These are phyloP conservation scores for Coleophoma cylindrospora DNA, from an alignment of 2,329 filamentous ascomycete genomes.

Conservation along the genomic window DNA sequence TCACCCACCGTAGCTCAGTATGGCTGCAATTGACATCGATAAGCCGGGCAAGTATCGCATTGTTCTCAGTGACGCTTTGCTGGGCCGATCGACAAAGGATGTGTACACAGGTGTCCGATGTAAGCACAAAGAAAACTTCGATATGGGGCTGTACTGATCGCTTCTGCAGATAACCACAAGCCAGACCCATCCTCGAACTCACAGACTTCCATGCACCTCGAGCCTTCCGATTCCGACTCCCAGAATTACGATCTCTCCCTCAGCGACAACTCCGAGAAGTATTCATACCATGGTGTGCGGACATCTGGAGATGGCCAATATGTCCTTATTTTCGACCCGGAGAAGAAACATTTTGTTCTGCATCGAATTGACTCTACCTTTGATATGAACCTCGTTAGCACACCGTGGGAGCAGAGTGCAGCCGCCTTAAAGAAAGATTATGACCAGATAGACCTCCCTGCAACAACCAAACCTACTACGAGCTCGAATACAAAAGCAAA, in stretches of 20 bases:
- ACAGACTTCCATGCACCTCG: conserved; percentile 39
- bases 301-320: conserved; percentile 52
- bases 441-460: conserved; percentile 47
- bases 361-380: conserved; percentile 79
- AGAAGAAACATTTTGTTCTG: conserved; percentile 71
- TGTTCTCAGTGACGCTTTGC: conserved; percentile 56
- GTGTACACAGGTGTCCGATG: conserved; percentile 57
- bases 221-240: conserved; percentile 32
- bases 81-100: conserved; percentile 51
- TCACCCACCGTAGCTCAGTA: neutral
- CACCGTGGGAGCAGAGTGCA: conserved; percentile 59
- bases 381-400: conserved; percentile 77
- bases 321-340: conserved; percentile 71
- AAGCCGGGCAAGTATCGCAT: conserved; percentile 58
- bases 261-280: conserved; percentile 47
- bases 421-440: conserved; percentile 62
- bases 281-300: conserved; percentile 56
- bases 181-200: conserved; percentile 45
- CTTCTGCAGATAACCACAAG: conserved; percentile 54
- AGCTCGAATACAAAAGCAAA: conserved; percentile 12
- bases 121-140: conserved; percentile 28
- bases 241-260: conserved; percentile 46
- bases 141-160: conserved; percentile 6
- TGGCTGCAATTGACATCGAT: conserved; percentile 47
- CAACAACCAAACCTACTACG: conserved; percentile 9